A percentile compares a stretch with the other conserved stretches of the same genome.
phyloP scores from a whole-genome alignment of 371 early-diverging fungal genomes.

The Dichotomocladium elegans region DNA sequence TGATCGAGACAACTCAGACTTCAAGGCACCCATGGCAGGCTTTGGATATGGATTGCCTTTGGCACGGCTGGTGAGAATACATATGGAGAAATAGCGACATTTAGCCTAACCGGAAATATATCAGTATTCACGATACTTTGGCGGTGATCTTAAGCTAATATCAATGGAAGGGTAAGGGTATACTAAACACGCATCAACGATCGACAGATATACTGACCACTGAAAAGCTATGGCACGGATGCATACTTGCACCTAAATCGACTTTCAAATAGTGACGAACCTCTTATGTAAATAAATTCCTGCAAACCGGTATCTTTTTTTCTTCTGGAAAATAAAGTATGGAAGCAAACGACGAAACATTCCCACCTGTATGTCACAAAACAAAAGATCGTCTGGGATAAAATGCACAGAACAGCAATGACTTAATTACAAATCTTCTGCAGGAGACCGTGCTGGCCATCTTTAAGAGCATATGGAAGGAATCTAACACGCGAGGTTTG shows the following conservation, averaged over 20 bases:
- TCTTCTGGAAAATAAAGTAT: no score
- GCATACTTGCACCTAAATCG: constrained; percentile 93
- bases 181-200: neutral
- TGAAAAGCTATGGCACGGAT: constrained; percentile 91
- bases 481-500: neutral
- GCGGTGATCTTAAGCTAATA: constrained; percentile 91
- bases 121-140: constrained; percentile 90
- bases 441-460: neutral
- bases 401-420: no score
- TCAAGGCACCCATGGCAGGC: constrained; percentile 96
- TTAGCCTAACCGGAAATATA: neutral
- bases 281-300: constrained; percentile 47
- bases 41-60: constrained; percentile 97
- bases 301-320: no score
- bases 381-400: no score
- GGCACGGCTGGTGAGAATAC: constrained; percentile 59
- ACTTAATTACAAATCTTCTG: no score
- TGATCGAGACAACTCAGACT: constrained; percentile 80
- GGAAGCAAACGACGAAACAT: no score
- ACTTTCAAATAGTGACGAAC: constrained; percentile 89
- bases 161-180: constrained; percentile 90
- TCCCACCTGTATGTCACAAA: no score
- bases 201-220: no score
- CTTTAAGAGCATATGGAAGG: neutral
- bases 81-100: neutral